These are phyloP conservation scores for Cladosporium phlei DNA, from an alignment of 2,329 filamentous ascomycete genomes.

Conservation along the genomic window DNA sequence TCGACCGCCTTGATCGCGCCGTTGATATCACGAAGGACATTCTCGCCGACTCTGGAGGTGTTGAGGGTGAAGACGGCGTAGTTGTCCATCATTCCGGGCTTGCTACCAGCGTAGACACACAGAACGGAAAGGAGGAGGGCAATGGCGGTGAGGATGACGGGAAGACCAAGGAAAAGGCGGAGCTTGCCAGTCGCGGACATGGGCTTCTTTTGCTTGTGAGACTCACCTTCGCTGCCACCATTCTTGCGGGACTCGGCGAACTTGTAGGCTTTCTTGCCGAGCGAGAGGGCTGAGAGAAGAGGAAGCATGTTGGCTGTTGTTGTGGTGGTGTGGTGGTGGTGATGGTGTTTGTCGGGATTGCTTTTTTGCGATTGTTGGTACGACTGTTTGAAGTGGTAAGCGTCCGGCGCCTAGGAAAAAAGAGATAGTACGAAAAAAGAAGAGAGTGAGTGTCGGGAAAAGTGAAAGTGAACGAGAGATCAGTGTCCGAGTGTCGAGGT, in stretches of 20 bases:
- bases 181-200: conserved; percentile 5
- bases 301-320: conserved; percentile 4
- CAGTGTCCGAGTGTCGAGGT: not conserved
- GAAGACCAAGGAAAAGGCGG: conserved; percentile 14
- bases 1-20: conserved; percentile 21
- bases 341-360: not conserved
- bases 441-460: not conserved
- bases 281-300: not conserved
- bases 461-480: not conserved
- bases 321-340: too few species aligned
- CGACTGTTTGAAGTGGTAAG: not conserved
- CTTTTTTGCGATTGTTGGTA: not conserved
- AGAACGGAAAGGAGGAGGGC: conserved; percentile 57
- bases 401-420: conserved; percentile 1
- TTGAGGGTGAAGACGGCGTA: conserved; percentile 57
- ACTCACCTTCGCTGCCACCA: not conserved
- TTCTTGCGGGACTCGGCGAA: conserved; percentile 7
- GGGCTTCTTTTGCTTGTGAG: conserved; percentile 1
- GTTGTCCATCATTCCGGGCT: conserved; percentile 51
- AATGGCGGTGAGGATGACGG: conserved; percentile 42
- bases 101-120: conserved; percentile 58
- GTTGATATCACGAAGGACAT: conserved; percentile 29
- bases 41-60: conserved; percentile 50
- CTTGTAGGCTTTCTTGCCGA: conserved; percentile 8
- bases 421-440: not conserved